Conservation (phyloP, 1,284 basidiomycete species). For the Marasmius oreades region DNA sequence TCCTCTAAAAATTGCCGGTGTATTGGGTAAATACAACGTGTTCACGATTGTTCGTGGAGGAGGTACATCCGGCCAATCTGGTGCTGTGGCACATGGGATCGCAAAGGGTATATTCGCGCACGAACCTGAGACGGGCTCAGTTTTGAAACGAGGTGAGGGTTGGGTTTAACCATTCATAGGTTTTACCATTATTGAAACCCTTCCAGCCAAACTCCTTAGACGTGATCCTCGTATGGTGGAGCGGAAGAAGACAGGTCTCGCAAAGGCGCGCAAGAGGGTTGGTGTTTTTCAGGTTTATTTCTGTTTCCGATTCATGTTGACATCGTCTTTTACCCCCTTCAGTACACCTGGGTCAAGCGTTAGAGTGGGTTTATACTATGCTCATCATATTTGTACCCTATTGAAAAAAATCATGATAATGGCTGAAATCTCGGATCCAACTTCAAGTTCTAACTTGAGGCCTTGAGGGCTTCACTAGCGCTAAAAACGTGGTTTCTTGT, state of each 20-base stretch:
- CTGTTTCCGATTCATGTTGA: slow-evolving; percentile 10
- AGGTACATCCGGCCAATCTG: slow-evolving; percentile 87
- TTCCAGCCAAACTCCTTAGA: slow-evolving; percentile 77
- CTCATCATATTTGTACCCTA: slow-evolving; percentile 16
- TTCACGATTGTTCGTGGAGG: slow-evolving; percentile 89
- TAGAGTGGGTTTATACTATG: slow-evolving; percentile 34
- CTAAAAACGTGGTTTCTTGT: too few relatives aligned
- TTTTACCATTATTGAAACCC: slow-evolving; percentile 7
- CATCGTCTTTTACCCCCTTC: slow-evolving; percentile 18
- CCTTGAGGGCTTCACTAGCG: too few relatives aligned
- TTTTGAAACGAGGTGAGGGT: slow-evolving; percentile 71
- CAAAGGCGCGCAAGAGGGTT: slow-evolving; percentile 91
- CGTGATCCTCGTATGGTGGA: slow-evolving; percentile 98
- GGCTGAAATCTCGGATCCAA: not conserved
- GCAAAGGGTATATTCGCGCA: slow-evolving; percentile 79
- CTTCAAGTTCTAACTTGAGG: not conserved
- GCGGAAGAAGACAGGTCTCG: slow-evolving; percentile 91
- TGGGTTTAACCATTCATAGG: not conserved
- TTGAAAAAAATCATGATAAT: slow-evolving; percentile 3
- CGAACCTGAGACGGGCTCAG: slow-evolving; percentile 57
- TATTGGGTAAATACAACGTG: slow-evolving; percentile 91
- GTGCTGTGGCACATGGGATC: slow-evolving; percentile 84
- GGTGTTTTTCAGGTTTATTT: slow-evolving; percentile 31
- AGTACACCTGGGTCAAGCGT: slow-evolving; percentile 97
- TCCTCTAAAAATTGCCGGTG: slow-evolving; percentile 81